phyloP scores from a whole-genome alignment of 768 basidiomycete genomes.

The Agrocybe chaxingu region DNA sequence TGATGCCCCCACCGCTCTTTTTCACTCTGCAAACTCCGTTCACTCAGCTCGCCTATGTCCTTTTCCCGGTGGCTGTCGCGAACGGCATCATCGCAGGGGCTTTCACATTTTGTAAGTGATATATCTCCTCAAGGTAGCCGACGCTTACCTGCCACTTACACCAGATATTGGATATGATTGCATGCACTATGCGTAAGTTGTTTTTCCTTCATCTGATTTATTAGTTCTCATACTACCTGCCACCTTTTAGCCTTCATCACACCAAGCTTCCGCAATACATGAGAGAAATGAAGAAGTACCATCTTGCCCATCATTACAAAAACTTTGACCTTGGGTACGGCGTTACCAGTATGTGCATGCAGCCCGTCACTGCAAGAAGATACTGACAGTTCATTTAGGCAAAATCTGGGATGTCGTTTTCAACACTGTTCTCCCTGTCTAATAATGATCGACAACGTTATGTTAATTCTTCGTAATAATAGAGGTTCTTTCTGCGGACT shows the following conservation, averaged over 20 bases:
- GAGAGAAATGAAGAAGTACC: constrained; percentile 94
- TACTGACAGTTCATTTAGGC: constrained; percentile 35
- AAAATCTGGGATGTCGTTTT: constrained; percentile 96
- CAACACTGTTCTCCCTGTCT: constrained; percentile 74
- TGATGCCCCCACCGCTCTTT: constrained; percentile 95
- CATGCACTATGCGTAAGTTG: constrained; percentile 87
- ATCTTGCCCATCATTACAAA: constrained; percentile 97
- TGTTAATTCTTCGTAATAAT: constrained; percentile 6
- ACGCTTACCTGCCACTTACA: background rate
- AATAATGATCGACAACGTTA: constrained; percentile 13
- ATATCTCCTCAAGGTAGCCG: background rate
- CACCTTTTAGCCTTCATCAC: constrained; percentile 65
- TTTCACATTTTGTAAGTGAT: constrained; percentile 67
- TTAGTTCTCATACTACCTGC: constrained; percentile 6
- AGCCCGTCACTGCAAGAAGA: background rate
- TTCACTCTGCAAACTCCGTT: constrained; percentile 75
- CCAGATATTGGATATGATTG: constrained; percentile 80
- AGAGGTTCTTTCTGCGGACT: no score
- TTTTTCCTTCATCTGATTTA: background rate
- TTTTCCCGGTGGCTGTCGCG: constrained; percentile 84
- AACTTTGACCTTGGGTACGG: constrained; percentile 98
- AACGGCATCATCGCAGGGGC: constrained; percentile 90
- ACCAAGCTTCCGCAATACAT: constrained; percentile 83
- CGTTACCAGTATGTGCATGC: constrained; percentile 70
- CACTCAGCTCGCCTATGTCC: constrained; percentile 73